phyloP scores from a whole-genome alignment of 257 asterid genomes.

The Plantago major region DNA sequence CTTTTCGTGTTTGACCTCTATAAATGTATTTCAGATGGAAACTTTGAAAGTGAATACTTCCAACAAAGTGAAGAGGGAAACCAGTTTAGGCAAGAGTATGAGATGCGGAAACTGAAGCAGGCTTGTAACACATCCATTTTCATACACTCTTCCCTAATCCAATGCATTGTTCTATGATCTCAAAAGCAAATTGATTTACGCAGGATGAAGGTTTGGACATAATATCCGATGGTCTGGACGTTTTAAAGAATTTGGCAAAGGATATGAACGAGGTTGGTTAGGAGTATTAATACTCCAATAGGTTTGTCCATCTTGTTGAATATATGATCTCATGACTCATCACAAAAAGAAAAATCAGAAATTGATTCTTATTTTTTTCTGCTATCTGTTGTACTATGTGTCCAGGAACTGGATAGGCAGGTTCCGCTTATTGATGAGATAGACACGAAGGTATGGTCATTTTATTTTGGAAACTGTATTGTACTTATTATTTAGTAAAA shows the following conservation, averaged over 20 bases:
- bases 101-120: slow-evolving; percentile 90
- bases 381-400: not conserved
- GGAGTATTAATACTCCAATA: not conserved
- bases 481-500: no score
- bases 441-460: slow-evolving; percentile 58
- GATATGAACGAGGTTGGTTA: slow-evolving; percentile 84
- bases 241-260: slow-evolving; percentile 66
- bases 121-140: slow-evolving; percentile 43
- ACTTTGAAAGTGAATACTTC: slow-evolving; percentile 44
- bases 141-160: slow-evolving; percentile 4
- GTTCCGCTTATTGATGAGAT: slow-evolving; percentile 86
- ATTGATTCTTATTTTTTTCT: not conserved
- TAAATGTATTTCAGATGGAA: slow-evolving; percentile 42
- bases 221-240: slow-evolving; percentile 74
- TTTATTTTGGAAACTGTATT: not conserved
- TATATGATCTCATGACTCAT: not conserved
- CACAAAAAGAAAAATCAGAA: not conserved
- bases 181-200: slow-evolving; percentile 6
- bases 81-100: slow-evolving; percentile 68
- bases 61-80: slow-evolving; percentile 61
- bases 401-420: slow-evolving; percentile 88
- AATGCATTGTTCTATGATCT: not conserved
- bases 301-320: not conserved
- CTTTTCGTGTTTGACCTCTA: not conserved
- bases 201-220: slow-evolving; percentile 84